These are phyloP conservation scores for Eucalyptus viminalis DNA, from an alignment of 345 rosid genomes.

Conservation along the genomic window DNA sequence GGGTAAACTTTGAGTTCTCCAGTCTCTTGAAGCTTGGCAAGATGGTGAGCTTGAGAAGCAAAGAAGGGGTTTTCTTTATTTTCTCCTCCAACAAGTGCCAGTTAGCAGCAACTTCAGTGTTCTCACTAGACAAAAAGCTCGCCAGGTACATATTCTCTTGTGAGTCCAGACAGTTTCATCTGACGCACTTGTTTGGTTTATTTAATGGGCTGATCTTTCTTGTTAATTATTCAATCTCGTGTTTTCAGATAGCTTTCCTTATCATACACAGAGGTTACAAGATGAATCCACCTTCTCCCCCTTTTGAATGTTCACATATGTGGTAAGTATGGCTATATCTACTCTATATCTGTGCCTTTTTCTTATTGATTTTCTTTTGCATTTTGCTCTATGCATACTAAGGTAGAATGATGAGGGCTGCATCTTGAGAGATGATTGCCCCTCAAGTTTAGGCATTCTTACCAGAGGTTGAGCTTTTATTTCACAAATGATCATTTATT, in stretches of 20 bases:
- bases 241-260: slow-evolving; percentile 83
- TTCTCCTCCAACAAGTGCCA: slow-evolving; percentile 95
- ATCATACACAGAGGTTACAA: slow-evolving; percentile 83
- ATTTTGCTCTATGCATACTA: background rate
- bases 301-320: slow-evolving; percentile 97
- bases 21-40: slow-evolving; percentile 97
- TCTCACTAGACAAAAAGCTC: slow-evolving; percentile 65
- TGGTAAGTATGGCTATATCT: slow-evolving; percentile 40
- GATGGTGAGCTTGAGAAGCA: slow-evolving; percentile 97
- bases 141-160: slow-evolving; percentile 43
- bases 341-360: background rate
- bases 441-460: background rate
- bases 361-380: background rate
- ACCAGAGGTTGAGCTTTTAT: background rate
- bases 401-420: background rate
- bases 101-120: slow-evolving; percentile 89
- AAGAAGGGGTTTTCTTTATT: slow-evolving; percentile 79
- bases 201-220: slow-evolving; percentile 6
- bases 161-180: background rate
- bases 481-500: background rate
- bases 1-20: background rate
- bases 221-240: slow-evolving; percentile 12
- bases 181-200: background rate
- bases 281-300: slow-evolving; percentile 96
- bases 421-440: background rate